A percentile compares a stretch with the other conserved stretches of the same genome.
Conservation (phyloP, 1,284 basidiomycete genomes). For the Cryptococcus sp. region DNA sequence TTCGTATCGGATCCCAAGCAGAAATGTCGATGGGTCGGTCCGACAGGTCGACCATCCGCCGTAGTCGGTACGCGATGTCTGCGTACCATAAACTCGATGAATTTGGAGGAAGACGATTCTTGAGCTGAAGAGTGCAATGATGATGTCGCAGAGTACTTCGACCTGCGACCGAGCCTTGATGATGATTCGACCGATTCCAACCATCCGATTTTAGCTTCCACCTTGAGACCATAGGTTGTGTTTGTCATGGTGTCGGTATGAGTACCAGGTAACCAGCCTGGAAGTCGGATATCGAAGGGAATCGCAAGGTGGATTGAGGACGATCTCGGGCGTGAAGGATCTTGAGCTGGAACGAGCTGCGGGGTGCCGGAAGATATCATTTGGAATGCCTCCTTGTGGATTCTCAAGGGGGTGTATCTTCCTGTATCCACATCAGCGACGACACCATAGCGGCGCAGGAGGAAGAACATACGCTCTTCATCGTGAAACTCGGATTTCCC, state of each 20-base stretch:
- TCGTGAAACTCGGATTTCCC: slow-evolving; percentile 44
- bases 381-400: slow-evolving; percentile 16
- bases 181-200: not conserved
- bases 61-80: slow-evolving; percentile 33
- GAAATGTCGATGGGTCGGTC: slow-evolving; percentile 20
- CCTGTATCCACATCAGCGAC: slow-evolving; percentile 19
- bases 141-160: slow-evolving; percentile 1
- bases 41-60: slow-evolving; percentile 3
- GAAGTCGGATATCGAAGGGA: slow-evolving; percentile 40
- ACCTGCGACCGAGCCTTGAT: too few relatives aligned
- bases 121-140: slow-evolving; percentile 7
- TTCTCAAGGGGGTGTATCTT: slow-evolving; percentile 38
- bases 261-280: slow-evolving; percentile 44
- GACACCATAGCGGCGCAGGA: not conserved
- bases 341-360: slow-evolving; percentile 15
- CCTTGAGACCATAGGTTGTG: slow-evolving; percentile 31
- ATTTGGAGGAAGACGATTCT: slow-evolving; percentile 3
- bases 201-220: slow-evolving; percentile 31
- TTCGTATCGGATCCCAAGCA: slow-evolving; percentile 18
- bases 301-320: slow-evolving; percentile 23
- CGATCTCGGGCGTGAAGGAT: slow-evolving; percentile 6
- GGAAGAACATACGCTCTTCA: slow-evolving; percentile 25
- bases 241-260: slow-evolving; percentile 22
- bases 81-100: slow-evolving; percentile 21
- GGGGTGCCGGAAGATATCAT: slow-evolving; percentile 13